Base-by-base conservation (phyloP, 306 rosid genomes). In the Fragaria vesca region DNA sequence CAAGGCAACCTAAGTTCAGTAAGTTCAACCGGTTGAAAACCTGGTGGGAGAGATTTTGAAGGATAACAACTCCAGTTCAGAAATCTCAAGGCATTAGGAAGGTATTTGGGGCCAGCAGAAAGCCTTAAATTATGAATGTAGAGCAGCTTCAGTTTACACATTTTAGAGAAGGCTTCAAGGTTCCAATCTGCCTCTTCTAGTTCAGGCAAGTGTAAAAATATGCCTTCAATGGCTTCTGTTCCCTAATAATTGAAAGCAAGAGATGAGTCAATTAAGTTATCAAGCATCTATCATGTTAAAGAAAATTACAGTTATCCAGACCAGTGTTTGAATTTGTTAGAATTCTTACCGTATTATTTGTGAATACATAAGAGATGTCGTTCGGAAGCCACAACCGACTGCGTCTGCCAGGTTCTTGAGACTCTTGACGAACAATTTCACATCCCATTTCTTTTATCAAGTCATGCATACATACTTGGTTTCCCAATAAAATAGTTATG, bases 371-470 rank as follows among this genome's bases (percentile, higher is more conserved):
- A 69, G 66, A 76, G 4, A 77, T 52, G 60, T 87, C 84, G 2
- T 76, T 1, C 0, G 17, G 20, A 51, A 30, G 54, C 84, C 81
- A 79, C 51, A 86, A 4, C 17, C 86, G 76, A 48, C 74, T 80
- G 1, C 78, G 75, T 18, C 47, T 54, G 10, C 61, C 40, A 8
- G 77, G 72, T 13, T 73, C 38, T 7, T 0, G 9, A 26, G 45
- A 66, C 17, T 85, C 78, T 69, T 71, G 24, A 3, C 36, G 32
- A 57, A 83, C 87, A 69, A 85, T 75, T 4, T 43, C 20, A 8
- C 48, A 58, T 16, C 86, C 90, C 84, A 84, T 73, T 13, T 82
- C 65, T 50, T 65, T 74, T 32, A 88, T 69, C 79, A 85, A 74
- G 75, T 81, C 75, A 78, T 88, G 89, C 74, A 88, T 75, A 9